These are phyloP conservation scores for Plantago elongata DNA, from an alignment of 257 asterid species.

Conservation along the genomic window DNA sequence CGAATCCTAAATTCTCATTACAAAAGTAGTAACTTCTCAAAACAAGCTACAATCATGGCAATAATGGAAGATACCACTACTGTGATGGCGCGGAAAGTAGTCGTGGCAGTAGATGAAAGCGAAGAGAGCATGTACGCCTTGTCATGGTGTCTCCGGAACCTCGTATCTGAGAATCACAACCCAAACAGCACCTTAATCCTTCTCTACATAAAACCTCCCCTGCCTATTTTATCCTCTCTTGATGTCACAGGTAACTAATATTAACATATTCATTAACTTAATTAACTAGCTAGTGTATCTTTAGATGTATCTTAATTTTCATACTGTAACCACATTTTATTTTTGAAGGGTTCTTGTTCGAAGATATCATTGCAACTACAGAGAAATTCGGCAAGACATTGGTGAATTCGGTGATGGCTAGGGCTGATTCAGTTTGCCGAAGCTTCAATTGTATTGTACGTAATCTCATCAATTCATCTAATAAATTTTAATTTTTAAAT, in stretches of 20 bases:
- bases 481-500: too few species aligned
- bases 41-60: not conserved
- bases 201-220: conserved; percentile 51
- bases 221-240: conserved; percentile 39
- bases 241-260: conserved; percentile 36
- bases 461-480: too few species aligned
- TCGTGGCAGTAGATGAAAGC: conserved; percentile 70
- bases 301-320: not conserved
- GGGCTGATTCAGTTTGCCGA: conserved; percentile 41
- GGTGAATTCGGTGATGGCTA: conserved; percentile 47
- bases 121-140: conserved; percentile 66
- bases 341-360: conserved; percentile 32
- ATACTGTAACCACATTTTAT: too few species aligned
- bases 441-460: conserved; percentile 24
- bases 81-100: conserved; percentile 27
- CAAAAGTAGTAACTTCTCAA: not conserved
- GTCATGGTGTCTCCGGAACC: conserved; percentile 57
- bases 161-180: conserved; percentile 17
- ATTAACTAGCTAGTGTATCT: not conserved
- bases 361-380: conserved; percentile 34
- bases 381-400: conserved; percentile 34
- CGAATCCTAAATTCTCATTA: not conserved
- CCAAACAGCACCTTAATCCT: conserved; percentile 36
- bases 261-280: not conserved
- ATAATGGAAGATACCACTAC: conserved; percentile 15